phyloP scores from a whole-genome alignment of 1,139 yeast genomes.

The Pichia sp. region DNA sequence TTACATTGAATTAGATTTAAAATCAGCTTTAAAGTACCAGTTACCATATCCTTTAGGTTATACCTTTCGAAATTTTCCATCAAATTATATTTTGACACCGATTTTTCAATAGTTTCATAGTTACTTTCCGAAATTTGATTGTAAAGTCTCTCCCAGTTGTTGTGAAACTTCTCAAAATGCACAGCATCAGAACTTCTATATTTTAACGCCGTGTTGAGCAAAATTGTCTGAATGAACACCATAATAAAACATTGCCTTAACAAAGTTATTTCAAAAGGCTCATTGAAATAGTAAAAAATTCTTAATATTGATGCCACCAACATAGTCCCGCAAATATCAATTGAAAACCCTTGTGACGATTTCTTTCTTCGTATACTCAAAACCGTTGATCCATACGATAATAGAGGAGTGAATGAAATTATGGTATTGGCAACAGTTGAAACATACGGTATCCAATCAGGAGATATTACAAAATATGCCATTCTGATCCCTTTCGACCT shows the following conservation, averaged over 20 bases:
- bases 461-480: slow-evolving; percentile 27
- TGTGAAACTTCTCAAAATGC: slow-evolving; percentile 27
- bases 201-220: slow-evolving; percentile 53
- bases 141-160: slow-evolving; percentile 15
- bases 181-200: slow-evolving; percentile 48
- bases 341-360: slow-evolving; percentile 71
- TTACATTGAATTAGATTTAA: slow-evolving; percentile 17
- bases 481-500: slow-evolving; percentile 8
- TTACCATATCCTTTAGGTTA: not conserved
- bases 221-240: slow-evolving; percentile 62
- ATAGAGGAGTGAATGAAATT: slow-evolving; percentile 68
- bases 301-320: slow-evolving; percentile 66
- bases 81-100: slow-evolving; percentile 7
- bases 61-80: slow-evolving; percentile 1
- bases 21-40: slow-evolving; percentile 6
- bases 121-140: slow-evolving; percentile 14
- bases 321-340: slow-evolving; percentile 91
- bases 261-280: slow-evolving; percentile 71
- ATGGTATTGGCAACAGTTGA: slow-evolving; percentile 35
- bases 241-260: slow-evolving; percentile 71
- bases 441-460: slow-evolving; percentile 38
- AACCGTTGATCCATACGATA: slow-evolving; percentile 82
- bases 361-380: slow-evolving; percentile 53
- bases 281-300: slow-evolving; percentile 65
- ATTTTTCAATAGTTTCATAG: slow-evolving; percentile 9